These are phyloP conservation scores for Davidsoniella eucalypti DNA, from an alignment of 2,329 filamentous ascomycete species.

Conservation along the genomic window DNA sequence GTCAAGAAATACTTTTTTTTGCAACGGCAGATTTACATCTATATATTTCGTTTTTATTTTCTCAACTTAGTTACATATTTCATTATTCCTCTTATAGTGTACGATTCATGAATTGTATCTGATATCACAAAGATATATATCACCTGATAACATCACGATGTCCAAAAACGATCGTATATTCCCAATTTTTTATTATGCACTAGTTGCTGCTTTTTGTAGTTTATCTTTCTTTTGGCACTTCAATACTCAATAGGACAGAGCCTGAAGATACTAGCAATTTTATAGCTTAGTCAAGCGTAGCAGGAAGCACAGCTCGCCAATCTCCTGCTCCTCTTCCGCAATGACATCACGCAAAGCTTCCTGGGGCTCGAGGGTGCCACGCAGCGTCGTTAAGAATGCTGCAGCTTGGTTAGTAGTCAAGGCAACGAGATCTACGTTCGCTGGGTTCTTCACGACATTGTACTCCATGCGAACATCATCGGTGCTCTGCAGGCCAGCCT, in stretches of 20 bases:
- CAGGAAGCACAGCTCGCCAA: constrained; percentile 68
- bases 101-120: too few species aligned
- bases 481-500: constrained; percentile 74
- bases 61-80: too few species aligned
- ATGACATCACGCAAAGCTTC: constrained; percentile 34
- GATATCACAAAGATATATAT: too few species aligned
- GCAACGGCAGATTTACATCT: too few species aligned
- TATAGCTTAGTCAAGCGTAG: constrained; percentile 60
- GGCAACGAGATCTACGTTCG: constrained; percentile 53
- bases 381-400: constrained; percentile 59
- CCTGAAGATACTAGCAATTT: constrained; percentile 12
- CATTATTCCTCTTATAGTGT: too few species aligned
- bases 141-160: too few species aligned
- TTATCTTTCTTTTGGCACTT: constrained; percentile 16
- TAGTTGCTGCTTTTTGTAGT: too few species aligned
- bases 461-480: constrained; percentile 97
- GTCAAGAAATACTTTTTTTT: too few species aligned
- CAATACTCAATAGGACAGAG: not conserved
- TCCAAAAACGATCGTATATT: too few species aligned
- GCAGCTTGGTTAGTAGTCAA: constrained; percentile 52
- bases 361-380: constrained; percentile 50
- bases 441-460: constrained; percentile 60
- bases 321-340: constrained; percentile 67
- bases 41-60: too few species aligned
- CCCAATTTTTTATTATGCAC: too few species aligned